Base-by-base conservation (phyloP, 441 rosid genomes). In the Dalechampia spathulata region DNA sequence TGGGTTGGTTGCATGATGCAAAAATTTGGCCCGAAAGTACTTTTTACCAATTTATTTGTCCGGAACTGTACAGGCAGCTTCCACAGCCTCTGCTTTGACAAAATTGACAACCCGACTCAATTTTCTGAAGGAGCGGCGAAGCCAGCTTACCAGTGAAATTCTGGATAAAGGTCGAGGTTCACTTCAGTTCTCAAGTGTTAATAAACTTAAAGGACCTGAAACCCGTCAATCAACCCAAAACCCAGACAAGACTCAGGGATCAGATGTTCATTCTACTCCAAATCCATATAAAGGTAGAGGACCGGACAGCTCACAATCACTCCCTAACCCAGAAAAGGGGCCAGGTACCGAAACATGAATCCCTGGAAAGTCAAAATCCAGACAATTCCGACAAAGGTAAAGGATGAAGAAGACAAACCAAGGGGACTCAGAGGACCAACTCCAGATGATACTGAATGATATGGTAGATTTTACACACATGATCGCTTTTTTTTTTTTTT, bases 111-210 rank as follows among this genome's bases (percentile, higher is more conserved):
- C 72, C 58, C 70, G 93, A 38, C 84, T 90, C 58, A 83, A 81
- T 80, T 85, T 85, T 72, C 73, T 90, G 52, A 93, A 90, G 81
- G 97, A 93, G 72, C 75, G 80, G 48, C 86, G 95, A 1, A 72
- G 72, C 68, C 95, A 81, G 69, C 78, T 83, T 19, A 79, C 86
- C 1, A 72, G 65, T 60, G 95, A 91, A 63, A 80, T 81, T 63
- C 81, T 68, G 63, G 91, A 83, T 67, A 83, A 75, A 71, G 72
- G 78, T 51, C 62, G 60, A 48, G 28, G 69, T 30, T 69, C 78
- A 28, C 67, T 63, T 53, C 71, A 75, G 38, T 63, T 60, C 7
- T 9, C 52, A 50, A 26, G n/a, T n/a, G n/a, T 51, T 17, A 78
- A 60, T 36, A 65, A 57, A 64, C 71, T 65, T 32, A 56, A 38